phyloP scores from a whole-genome alignment of 2,329 filamentous ascomycete genomes.

The Colletotrichum ledebouriae region DNA sequence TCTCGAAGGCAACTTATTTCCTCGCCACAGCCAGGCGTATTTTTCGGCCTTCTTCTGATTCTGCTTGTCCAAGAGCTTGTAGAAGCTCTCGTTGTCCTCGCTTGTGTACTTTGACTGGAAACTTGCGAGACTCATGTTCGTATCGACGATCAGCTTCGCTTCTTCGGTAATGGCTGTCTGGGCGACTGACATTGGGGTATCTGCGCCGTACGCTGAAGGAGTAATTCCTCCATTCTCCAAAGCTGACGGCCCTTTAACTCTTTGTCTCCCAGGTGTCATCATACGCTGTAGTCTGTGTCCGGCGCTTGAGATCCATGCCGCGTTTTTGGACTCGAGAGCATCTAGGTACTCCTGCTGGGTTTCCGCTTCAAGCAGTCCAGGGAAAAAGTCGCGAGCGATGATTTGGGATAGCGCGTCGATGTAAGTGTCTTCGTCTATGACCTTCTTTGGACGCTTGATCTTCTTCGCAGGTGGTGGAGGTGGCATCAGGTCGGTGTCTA shows the following conservation, averaged over 20 bases:
- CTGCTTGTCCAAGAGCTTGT: conserved; percentile 89
- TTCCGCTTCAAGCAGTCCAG: conserved; percentile 86
- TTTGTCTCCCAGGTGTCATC: conserved; percentile 80
- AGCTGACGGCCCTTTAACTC: conserved; percentile 48
- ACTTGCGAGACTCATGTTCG: conserved; percentile 82
- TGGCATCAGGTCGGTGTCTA: conserved; percentile 83
- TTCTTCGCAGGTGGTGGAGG: conserved; percentile 87
- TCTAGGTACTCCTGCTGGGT: conserved; percentile 93
- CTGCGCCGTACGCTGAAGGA: conserved; percentile 75
- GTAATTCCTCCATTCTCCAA: conserved; percentile 62
- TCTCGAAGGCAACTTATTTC: conserved; percentile 88
- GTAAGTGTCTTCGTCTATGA: conserved; percentile 95
- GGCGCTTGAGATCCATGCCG: conserved; percentile 87
- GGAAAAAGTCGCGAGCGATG: conserved; percentile 97
- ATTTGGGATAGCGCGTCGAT: conserved; percentile 92
- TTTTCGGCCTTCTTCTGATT: conserved; percentile 88
- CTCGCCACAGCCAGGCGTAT: conserved; percentile 89
- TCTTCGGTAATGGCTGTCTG: conserved; percentile 51
- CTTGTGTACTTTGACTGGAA: conserved; percentile 97
- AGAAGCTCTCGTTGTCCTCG: conserved; percentile 98
- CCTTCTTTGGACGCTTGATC: conserved; percentile 89
- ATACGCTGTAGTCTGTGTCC: conserved; percentile 78
- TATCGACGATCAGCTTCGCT: conserved; percentile 70
- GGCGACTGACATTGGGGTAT: conserved; percentile 77
- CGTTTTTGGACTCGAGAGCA: conserved; percentile 87